These are phyloP conservation scores for Trichophaea hybrida DNA, from an alignment of 2,329 filamentous ascomycete species.

Conservation along the genomic window DNA sequence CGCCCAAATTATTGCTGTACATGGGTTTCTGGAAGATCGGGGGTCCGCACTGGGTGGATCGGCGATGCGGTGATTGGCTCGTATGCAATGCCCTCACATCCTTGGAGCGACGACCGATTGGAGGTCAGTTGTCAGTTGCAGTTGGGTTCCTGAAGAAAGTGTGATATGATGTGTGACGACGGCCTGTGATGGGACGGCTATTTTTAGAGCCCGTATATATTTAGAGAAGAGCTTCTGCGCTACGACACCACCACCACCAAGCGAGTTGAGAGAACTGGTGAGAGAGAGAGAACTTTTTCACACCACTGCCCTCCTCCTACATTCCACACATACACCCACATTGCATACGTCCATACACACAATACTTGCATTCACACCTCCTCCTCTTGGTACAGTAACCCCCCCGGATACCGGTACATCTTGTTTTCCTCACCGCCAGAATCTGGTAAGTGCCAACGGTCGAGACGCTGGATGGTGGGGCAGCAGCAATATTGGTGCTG, in stretches of 20 bases:
- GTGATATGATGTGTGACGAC: not conserved
- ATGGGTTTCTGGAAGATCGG: not conserved
- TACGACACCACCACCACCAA: not conserved
- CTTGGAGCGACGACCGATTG: not conserved
- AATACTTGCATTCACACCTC: no score
- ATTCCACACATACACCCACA: no score
- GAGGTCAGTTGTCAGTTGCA: not conserved
- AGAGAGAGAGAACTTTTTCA: not conserved
- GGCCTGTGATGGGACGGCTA: not conserved
- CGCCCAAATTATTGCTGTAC: no score
- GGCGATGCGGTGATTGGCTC: no score
- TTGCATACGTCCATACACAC: no score
- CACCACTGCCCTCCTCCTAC: no score
- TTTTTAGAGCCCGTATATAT: not conserved
- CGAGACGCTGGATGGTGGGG: not conserved
- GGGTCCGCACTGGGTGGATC: not conserved
- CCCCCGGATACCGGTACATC: no score
- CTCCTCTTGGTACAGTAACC: no score
- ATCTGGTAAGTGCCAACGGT: no score
- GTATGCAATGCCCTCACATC: no score
- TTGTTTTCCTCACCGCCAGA: no score
- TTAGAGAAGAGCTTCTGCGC: not conserved
- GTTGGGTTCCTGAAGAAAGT: not conserved
- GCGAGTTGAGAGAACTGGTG: constrained; percentile 7
- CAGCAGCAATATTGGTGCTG: not conserved